Evolutionary conservation across 2,329 filamentous ascomycete species (phyloP), one percentile per base, ranked within the genome.

Genomic region (Neurospora sp.): DNA sequence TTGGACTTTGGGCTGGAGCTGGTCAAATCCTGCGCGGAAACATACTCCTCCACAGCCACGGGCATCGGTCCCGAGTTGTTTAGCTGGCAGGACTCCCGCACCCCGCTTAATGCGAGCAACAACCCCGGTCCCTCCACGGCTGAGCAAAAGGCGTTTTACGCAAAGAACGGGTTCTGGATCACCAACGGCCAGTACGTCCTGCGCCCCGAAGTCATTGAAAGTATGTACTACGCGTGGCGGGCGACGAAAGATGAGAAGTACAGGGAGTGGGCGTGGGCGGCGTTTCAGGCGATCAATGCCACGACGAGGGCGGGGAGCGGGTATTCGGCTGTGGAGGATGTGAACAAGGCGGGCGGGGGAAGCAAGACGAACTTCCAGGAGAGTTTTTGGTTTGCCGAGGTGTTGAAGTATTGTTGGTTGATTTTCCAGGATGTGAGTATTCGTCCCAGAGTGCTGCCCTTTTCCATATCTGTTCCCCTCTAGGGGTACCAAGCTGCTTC

Each of bases 321-420:
- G 8, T 96, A 88, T 79, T 86, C 86, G 12, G 84, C 86, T 38
- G 81, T 96, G 69, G 78, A 75, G 0, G 79, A 96, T 77, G 91
- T 96, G 66, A 92, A 91, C 74, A 81, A 80, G 3, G 75, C 76
- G 3, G 83, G 82, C 38, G 92, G 91, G 10, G 91, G 91, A 0
- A 79, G 80, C 0, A 88, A 85, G 71, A 79, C 80, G 57, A 87
- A 97, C 78, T 89, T 90, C 78, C 91, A 95, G 83, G 92, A 97
- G 81, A 94, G 91, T 75, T 97, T 96, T 81, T 89, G 91, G 83
- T 93, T 96, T 78, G 92, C 93, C 0, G 93, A 97, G 82, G 91
- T 93, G 72, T 78, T 97, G 79, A 97, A 97, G 84, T 96, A 96
- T 78, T 83, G 86, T 70, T 96, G 92, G 80, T 78, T 96, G 75